These are phyloP conservation scores for Atkinsonella hypoxylon DNA, from an alignment of 2,329 filamentous ascomycete species.

Conservation along the genomic window DNA sequence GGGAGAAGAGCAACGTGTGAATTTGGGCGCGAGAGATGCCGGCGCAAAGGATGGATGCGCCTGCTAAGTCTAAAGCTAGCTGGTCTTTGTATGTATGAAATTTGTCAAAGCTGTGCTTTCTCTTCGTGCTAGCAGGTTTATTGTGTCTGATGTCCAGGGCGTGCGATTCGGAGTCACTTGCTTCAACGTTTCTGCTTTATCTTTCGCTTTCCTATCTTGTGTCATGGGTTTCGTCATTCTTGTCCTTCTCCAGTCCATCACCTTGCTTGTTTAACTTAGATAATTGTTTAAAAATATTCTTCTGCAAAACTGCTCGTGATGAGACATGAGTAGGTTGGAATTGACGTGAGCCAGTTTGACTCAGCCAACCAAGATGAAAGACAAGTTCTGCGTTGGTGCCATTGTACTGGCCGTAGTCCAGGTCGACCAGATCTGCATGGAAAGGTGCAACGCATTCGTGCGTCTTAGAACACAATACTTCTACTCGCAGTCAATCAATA, in stretches of 20 bases:
- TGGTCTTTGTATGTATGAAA: slow-evolving; percentile 1
- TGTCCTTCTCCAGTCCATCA: background rate
- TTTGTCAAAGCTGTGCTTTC: background rate
- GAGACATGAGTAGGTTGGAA: background rate
- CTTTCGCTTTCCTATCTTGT: slow-evolving; percentile 1
- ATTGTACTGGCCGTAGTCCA: too few relatives aligned
- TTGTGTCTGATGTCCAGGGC: slow-evolving; percentile 10
- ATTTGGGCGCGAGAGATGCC: slow-evolving; percentile 61
- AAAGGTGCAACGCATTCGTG: too few relatives aligned
- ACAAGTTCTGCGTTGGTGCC: too few relatives aligned
- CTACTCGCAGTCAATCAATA: too few relatives aligned
- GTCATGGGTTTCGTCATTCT: slow-evolving; percentile 1
- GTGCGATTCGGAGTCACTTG: slow-evolving; percentile 10
- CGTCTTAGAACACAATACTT: too few relatives aligned
- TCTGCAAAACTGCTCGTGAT: background rate
- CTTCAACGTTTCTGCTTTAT: slow-evolving; percentile 1
- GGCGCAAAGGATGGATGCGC: slow-evolving; percentile 86
- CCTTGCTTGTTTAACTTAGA: slow-evolving; percentile 4
- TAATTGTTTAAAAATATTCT: slow-evolving; percentile 1
- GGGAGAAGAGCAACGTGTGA: slow-evolving; percentile 65
- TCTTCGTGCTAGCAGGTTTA: slow-evolving; percentile 7
- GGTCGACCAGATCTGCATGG: too few relatives aligned
- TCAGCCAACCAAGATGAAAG: too few relatives aligned
- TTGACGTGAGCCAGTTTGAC: too few relatives aligned
- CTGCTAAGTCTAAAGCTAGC: slow-evolving; percentile 42